These are phyloP conservation scores for Cardamine resedifolia DNA, from an alignment of 345 rosid species.

Conservation along the genomic window DNA sequence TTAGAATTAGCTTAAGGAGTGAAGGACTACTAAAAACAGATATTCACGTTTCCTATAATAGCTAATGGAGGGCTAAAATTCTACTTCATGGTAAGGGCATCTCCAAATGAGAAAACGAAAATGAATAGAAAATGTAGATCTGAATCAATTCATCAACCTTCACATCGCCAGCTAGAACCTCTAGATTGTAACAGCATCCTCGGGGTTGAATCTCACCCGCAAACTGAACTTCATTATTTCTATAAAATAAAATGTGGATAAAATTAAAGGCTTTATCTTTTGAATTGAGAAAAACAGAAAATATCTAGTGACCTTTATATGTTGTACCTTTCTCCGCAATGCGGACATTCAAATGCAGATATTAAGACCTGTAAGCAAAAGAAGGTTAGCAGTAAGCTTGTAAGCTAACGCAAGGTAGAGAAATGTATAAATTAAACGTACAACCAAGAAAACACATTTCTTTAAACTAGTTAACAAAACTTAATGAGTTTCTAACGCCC, in stretches of 20 bases:
- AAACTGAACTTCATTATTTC: conserved; percentile 97
- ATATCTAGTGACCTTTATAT: not conserved
- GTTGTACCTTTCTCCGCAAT: conserved; percentile 83
- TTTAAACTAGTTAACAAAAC: not conserved
- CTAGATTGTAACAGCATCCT: conserved; percentile 65
- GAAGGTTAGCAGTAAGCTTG: not conserved
- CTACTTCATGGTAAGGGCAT: not conserved
- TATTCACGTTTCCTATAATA: not conserved
- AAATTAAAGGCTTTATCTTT: not conserved
- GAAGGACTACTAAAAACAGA: not conserved
- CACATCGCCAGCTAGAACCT: conserved; percentile 60
- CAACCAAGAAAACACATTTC: not conserved
- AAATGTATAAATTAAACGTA: not conserved
- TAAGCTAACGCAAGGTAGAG: not conserved
- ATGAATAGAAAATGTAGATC: not conserved
- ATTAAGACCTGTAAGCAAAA: conserved; percentile 60
- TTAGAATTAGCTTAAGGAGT: not conserved
- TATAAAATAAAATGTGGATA: conserved; percentile 10
- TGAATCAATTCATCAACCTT: conserved; percentile 44
- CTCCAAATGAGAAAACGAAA: not conserved
- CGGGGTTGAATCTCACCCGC: conserved; percentile 88
- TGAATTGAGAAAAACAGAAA: not conserved
- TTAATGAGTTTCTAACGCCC: not conserved
- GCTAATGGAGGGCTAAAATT: not conserved
- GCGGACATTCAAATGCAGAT: conserved; percentile 89